phyloP scores from a whole-genome alignment of 176 grass and related monocot species.

The Elaeis guineensis region DNA sequence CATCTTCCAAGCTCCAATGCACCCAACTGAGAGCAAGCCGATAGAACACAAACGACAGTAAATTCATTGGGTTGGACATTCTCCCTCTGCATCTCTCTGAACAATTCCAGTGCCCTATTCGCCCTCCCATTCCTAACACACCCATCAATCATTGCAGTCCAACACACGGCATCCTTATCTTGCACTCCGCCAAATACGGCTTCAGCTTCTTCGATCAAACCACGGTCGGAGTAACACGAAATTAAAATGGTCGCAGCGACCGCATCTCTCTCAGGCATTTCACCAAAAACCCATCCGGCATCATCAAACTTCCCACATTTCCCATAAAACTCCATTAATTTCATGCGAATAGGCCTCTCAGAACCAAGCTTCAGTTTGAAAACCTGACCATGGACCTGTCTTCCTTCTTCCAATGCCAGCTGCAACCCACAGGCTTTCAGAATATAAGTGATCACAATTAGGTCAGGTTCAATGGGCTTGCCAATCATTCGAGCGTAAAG shows the following conservation, averaged over 20 bases:
- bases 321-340: constrained; percentile 24
- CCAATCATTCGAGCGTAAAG: constrained; percentile 24
- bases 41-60: constrained; percentile 19
- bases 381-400: constrained; percentile 19
- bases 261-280: constrained; percentile 23
- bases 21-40: constrained; percentile 15
- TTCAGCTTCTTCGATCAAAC: constrained; percentile 14
- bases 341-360: constrained; percentile 18
- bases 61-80: constrained; percentile 12
- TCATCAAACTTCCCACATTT: constrained; percentile 4
- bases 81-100: constrained; percentile 19
- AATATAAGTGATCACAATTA: constrained; percentile 20
- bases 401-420: not conserved
- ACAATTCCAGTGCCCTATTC: constrained; percentile 9
- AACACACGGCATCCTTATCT: constrained; percentile 20
- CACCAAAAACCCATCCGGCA: constrained; percentile 17
- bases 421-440: constrained; percentile 10
- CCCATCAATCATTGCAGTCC: constrained; percentile 21
- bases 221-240: constrained; percentile 9
- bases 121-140: constrained; percentile 16
- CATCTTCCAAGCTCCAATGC: constrained; percentile 26
- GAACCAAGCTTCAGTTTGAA: constrained; percentile 6
- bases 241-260: constrained; percentile 26
- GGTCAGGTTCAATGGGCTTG: constrained; percentile 25
- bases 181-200: not conserved